These are phyloP conservation scores for Phylloporus sp. DNA, from an alignment of 768 basidiomycete species.

Conservation along the genomic window DNA sequence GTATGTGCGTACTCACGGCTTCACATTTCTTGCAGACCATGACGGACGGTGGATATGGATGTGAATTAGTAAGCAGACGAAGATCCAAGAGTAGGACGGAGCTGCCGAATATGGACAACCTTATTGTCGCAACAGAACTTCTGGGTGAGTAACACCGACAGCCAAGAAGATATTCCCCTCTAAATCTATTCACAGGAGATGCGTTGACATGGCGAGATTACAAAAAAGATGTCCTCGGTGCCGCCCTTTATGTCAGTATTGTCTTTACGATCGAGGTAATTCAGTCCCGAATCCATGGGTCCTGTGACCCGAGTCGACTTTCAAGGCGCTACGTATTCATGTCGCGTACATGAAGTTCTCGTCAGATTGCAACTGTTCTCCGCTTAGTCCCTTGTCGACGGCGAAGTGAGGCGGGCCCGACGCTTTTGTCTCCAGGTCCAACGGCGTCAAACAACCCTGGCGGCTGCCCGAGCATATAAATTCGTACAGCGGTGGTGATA, in stretches of 20 bases:
- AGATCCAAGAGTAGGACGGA: neutral
- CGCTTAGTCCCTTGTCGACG: slow-evolving; percentile 31
- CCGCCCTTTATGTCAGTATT: slow-evolving; percentile 28
- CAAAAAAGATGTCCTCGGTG: slow-evolving; percentile 31
- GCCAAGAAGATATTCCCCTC: slow-evolving; percentile 6
- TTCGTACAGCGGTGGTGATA: slow-evolving; percentile 6
- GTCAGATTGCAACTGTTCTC: slow-evolving; percentile 22
- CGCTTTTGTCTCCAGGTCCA: slow-evolving; percentile 33
- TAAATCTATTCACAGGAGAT: slow-evolving; percentile 21
- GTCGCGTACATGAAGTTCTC: slow-evolving; percentile 25
- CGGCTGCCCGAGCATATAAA: slow-evolving; percentile 31
- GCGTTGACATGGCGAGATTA: slow-evolving; percentile 34
- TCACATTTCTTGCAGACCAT: slow-evolving; percentile 93
- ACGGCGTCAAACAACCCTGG: slow-evolving; percentile 21
- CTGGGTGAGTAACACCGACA: slow-evolving; percentile 20
- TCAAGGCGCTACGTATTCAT: slow-evolving; percentile 26
- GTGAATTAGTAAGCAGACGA: slow-evolving; percentile 18
- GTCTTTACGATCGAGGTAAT: slow-evolving; percentile 23
- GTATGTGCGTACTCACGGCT: slow-evolving; percentile 44
- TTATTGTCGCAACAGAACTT: slow-evolving; percentile 26
- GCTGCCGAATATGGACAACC: slow-evolving; percentile 22
- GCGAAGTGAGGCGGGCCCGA: slow-evolving; percentile 29
- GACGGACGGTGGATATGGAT: slow-evolving; percentile 11
- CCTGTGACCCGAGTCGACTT: slow-evolving; percentile 17
- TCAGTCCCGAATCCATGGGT: slow-evolving; percentile 17